A percentile compares a stretch with the other conserved stretches of the same genome.
Conservation (phyloP, 1,284 basidiomycete genomes). For the Boletellus dicymbophilus region DNA sequence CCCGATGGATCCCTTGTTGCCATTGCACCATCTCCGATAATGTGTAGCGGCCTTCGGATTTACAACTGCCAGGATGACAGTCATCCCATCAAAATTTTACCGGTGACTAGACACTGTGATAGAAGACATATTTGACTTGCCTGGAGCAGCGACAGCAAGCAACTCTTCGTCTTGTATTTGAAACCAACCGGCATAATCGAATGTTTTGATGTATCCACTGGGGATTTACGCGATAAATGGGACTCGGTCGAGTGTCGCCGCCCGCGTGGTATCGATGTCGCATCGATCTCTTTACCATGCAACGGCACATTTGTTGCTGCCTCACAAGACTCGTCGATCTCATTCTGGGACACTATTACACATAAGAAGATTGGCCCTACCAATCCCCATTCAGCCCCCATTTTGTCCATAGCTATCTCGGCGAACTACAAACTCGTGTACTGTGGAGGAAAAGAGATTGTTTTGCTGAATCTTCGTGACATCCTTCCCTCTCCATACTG, state of each 20-base stretch:
- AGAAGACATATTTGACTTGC: background rate
- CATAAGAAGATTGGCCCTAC: background rate
- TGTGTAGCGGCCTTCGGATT: background rate
- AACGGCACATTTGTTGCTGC: conserved; percentile 4
- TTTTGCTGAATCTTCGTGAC: background rate
- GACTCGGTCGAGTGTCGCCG: no score
- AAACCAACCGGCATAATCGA: background rate
- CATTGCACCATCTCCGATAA: background rate
- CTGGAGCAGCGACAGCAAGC: background rate
- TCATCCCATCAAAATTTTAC: background rate
- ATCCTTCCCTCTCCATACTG: background rate
- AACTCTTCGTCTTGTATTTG: background rate
- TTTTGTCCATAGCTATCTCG: conserved; percentile 10
- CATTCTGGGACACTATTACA: background rate
- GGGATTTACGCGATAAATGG: no score
- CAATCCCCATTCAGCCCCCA: background rate
- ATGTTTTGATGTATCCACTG: background rate
- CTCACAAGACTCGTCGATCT: background rate
- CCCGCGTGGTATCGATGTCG: background rate
- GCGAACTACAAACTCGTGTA: background rate
- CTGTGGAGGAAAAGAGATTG: background rate
- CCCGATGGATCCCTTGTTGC: background rate
- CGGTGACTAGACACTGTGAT: background rate
- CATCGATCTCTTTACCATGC: conserved; percentile 3
- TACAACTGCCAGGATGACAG: background rate